Conservation (phyloP, 1,284 basidiomycete species). For the Apiotrichum laibachii region DNA sequence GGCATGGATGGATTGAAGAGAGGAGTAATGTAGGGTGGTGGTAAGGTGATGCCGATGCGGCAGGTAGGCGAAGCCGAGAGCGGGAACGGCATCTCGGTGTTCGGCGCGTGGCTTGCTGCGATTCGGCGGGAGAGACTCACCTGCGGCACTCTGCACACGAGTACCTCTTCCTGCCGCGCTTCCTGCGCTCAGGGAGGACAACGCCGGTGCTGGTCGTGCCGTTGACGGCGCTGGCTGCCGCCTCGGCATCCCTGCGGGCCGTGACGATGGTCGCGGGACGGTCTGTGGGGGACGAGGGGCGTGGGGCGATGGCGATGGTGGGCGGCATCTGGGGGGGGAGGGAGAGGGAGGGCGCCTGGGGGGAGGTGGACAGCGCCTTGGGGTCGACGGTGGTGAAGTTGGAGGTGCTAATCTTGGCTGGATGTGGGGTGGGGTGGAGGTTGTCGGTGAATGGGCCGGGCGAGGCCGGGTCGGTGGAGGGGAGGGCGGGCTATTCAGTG, state of each 20-base stretch:
- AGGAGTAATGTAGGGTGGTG: not conserved
- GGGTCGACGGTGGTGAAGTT: too few relatives aligned
- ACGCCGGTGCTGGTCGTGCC: not conserved
- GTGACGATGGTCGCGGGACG: not conserved
- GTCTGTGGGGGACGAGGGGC: not conserved
- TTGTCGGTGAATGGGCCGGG: too few relatives aligned
- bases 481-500: too few relatives aligned
- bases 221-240: not conserved
- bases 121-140: constrained; percentile 7
- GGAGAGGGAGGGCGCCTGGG: not conserved
- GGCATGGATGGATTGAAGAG: not conserved
- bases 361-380: not conserved
- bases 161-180: constrained; percentile 18
- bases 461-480: too few relatives aligned
- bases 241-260: not conserved
- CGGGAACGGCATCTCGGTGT: too few relatives aligned
- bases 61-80: too few relatives aligned
- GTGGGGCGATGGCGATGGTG: not conserved
- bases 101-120: too few relatives aligned
- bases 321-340: not conserved
- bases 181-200: constrained; percentile 11
- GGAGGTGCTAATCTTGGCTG: too few relatives aligned
- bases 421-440: too few relatives aligned
- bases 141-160: constrained; percentile 22
- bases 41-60: too few relatives aligned